Base-by-base conservation (phyloP, 345 rosid genomes). In the Heritiera fomes region DNA sequence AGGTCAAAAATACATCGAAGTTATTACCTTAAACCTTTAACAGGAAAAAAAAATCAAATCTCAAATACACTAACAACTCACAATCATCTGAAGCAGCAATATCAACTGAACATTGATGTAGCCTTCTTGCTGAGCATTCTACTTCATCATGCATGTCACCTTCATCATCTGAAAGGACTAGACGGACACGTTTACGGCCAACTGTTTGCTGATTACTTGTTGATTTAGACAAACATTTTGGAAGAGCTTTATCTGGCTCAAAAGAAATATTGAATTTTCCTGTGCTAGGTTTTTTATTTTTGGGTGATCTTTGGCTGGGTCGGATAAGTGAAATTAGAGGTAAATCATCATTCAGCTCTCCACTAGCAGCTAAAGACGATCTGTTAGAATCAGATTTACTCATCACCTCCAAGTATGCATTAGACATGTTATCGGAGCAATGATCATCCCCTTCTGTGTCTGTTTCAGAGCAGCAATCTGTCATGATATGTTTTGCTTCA, bases 161-260 rank as follows among this genome's bases (percentile, higher is more conserved):
- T 89, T 96, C 99, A 86, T 91, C 98, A 67, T 93, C 99, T 75
- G 97, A 94, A 81, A 94, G 84, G 81, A 96, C 82, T 43, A 94
- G 65, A 38, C 94, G 91, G 55, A 85, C 62, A 75, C 95, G 92
- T 74, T 96, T 96, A 61, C 91, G 95, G 66, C 89, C 86, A 86
- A 75, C 71, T 83, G 86, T 88, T 81, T 89, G 86, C 77, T 80
- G 89, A 79, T 84, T 81, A 78, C 82, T 83, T 53, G 84, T 77
- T 76, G 73, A 74, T 77, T 85, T 87, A 61, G 93, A 71, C 12
- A 81, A 81, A 84, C 75, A 77, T 82, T 79, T 75, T 46, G 83
- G 82, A 40, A 85, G 79, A 75, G 68, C 78, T 81, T 77, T 83
- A 38, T 75, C 75, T 62, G 65, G 81, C 59, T 83, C 82, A 56